These are phyloP conservation scores for Xylaria acuta DNA, from an alignment of 495 filamentous ascomycete genomes.

Conservation along the genomic window DNA sequence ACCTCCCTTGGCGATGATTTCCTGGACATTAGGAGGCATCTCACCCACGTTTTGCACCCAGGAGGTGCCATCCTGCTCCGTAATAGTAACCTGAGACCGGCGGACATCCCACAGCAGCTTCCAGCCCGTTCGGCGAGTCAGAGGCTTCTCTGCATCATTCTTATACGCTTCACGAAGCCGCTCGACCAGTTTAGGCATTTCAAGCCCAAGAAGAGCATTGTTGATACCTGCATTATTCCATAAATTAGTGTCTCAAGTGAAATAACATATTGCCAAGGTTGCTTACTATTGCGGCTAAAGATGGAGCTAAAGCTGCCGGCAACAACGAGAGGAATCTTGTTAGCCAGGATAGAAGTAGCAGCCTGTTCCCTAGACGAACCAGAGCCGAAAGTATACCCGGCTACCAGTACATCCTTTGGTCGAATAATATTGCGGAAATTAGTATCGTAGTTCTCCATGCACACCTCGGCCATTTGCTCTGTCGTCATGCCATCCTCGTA, in stretches of 20 bases:
- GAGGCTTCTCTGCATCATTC: slow-evolving; percentile 55
- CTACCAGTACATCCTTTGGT: slow-evolving; percentile 78
- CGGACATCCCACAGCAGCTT: slow-evolving; percentile 84
- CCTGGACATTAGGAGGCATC: slow-evolving; percentile 87
- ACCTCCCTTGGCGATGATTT: slow-evolving; percentile 81
- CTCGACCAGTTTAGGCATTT: slow-evolving; percentile 75
- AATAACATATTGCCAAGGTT: background rate
- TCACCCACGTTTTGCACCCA: slow-evolving; percentile 88
- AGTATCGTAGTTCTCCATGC: slow-evolving; percentile 91
- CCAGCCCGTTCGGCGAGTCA: slow-evolving; percentile 89
- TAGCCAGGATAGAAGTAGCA: slow-evolving; percentile 86
- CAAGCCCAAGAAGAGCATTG: slow-evolving; percentile 85
- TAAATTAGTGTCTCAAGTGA: background rate
- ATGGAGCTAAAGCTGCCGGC: slow-evolving; percentile 90
- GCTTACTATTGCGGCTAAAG: slow-evolving; percentile 73
- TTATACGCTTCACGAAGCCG: slow-evolving; percentile 71
- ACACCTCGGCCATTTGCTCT: slow-evolving; percentile 83
- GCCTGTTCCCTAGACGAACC: slow-evolving; percentile 85
- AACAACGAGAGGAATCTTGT: slow-evolving; percentile 82
- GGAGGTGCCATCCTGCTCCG: slow-evolving; percentile 63
- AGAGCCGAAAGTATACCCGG: slow-evolving; percentile 91
- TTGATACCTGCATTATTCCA: slow-evolving; percentile 63
- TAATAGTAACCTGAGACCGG: slow-evolving; percentile 69
- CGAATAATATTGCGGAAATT: slow-evolving; percentile 66
- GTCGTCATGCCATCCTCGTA: slow-evolving; percentile 83